Evolutionary conservation across 2,329 filamentous ascomycete genomes (phyloP).

Genomic region (Cladosporium halotolerans): DNA sequence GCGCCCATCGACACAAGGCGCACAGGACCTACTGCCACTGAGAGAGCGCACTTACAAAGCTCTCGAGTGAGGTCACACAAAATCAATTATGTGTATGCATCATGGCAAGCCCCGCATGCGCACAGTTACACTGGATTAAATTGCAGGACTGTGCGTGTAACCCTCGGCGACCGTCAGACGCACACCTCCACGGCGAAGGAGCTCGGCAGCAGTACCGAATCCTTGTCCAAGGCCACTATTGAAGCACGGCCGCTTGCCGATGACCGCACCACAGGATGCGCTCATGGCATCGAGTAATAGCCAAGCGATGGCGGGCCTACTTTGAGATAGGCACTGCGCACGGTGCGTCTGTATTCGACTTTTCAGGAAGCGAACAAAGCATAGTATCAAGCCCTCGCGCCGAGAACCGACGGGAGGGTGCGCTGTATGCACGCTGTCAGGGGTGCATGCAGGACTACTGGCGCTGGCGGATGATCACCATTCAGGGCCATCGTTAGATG

Average conservation of each 20-base stretch:
- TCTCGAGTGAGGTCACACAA: background rate
- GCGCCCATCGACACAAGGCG: too few species aligned
- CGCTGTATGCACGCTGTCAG: slow-evolving; percentile 10
- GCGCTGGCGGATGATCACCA: slow-evolving; percentile 6
- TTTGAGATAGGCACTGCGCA: background rate
- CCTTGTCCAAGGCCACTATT: too few species aligned
- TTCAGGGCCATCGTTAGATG: background rate
- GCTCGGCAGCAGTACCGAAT: too few species aligned
- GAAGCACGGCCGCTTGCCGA: background rate
- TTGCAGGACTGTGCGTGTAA: slow-evolving; percentile 3
- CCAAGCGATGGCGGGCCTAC: background rate
- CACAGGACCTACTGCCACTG: too few species aligned
- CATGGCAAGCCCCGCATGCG: background rate
- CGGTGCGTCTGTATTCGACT: background rate
- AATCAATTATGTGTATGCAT: background rate
- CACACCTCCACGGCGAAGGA: background rate
- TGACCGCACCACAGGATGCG: background rate
- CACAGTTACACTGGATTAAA: background rate
- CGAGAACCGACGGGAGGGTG: slow-evolving; percentile 7
- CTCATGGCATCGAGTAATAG: background rate
- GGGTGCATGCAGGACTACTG: slow-evolving; percentile 6
- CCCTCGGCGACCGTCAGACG: background rate
- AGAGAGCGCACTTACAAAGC: background rate
- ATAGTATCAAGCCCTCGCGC: background rate
- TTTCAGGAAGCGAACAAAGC: background rate